phyloP scores from a whole-genome alignment of 2,329 filamentous ascomycete species.

The Ophiostoma sp. region DNA sequence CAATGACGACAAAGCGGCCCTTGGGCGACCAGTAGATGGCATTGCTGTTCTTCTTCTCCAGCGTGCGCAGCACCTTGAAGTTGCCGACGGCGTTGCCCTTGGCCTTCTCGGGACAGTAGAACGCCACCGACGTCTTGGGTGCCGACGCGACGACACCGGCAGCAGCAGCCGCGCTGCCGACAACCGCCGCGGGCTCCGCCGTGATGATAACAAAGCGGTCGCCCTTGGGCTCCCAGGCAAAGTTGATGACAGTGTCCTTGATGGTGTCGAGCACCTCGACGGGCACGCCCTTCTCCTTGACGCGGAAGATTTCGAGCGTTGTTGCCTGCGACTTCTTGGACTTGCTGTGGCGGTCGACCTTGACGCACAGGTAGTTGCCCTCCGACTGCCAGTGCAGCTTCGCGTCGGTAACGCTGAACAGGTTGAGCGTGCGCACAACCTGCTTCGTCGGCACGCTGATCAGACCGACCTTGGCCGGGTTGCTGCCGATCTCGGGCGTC shows the following conservation, averaged over 20 bases:
- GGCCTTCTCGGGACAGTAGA: conserved; percentile 93
- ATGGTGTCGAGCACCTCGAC: conserved; percentile 97
- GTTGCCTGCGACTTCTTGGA: conserved; percentile 97
- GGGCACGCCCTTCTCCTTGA: conserved; percentile 94
- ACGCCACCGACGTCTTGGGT: conserved; percentile 89
- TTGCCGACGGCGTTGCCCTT: conserved; percentile 79
- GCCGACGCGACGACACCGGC: conserved; percentile 71
- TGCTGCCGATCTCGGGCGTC: conserved; percentile 97
- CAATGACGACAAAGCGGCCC: conserved; percentile 90
- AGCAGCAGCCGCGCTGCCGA: conserved; percentile 79
- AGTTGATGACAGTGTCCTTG: conserved; percentile 99
- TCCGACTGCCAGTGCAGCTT: conserved; percentile 99
- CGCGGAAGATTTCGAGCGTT: conserved; percentile 95
- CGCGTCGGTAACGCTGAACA: conserved; percentile 95
- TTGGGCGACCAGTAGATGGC: conserved; percentile 98
- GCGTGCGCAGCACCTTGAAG: conserved; percentile 90
- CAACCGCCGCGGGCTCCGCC: conserved; percentile 60
- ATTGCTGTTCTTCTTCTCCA: conserved; percentile 99
- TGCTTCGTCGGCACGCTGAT: conserved; percentile 97
- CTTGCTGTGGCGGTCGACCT: conserved; percentile 97
- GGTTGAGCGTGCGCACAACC: conserved; percentile 86
- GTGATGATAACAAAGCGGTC: conserved; percentile 97
- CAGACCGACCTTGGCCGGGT: conserved; percentile 91
- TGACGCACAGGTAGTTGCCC: conserved; percentile 88
- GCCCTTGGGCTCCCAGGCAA: conserved; percentile 98